phyloP scores from a whole-genome alignment of 495 filamentous ascomycete species.

The Cairneyella variabilis region DNA sequence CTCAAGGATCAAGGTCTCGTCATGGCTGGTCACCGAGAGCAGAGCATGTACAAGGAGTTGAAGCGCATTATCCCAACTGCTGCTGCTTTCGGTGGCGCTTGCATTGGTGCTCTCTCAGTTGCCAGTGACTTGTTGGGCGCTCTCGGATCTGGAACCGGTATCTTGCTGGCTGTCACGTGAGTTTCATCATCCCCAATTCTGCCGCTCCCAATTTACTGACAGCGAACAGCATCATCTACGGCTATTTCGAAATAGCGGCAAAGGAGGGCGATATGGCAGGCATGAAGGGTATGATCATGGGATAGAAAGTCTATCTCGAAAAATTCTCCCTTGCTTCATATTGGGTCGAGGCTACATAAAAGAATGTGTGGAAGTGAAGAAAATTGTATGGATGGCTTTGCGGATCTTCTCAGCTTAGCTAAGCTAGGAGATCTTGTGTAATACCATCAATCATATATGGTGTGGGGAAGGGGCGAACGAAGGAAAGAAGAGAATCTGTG shows the following conservation, averaged over 20 bases:
- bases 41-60: slow-evolving; percentile 99
- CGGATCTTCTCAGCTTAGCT: not conserved
- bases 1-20: slow-evolving; percentile 99
- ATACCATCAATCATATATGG: slow-evolving; percentile 3
- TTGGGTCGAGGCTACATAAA: slow-evolving; percentile 18
- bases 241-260: slow-evolving; percentile 98
- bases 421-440: slow-evolving; percentile 11
- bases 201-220: slow-evolving; percentile 26
- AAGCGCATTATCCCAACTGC: slow-evolving; percentile 99
- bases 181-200: slow-evolving; percentile 34
- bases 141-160: slow-evolving; percentile 95
- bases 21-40: slow-evolving; percentile 99
- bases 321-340: slow-evolving; percentile 15
- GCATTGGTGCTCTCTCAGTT: slow-evolving; percentile 96
- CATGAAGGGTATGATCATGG: slow-evolving; percentile 84
- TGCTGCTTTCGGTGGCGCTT: slow-evolving; percentile 97
- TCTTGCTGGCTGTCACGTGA: slow-evolving; percentile 97
- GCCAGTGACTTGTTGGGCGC: slow-evolving; percentile 94
- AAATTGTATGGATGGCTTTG: not conserved
- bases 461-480: not conserved
- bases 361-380: not conserved
- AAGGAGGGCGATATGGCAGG: slow-evolving; percentile 94
- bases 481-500: too few species aligned
- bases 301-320: slow-evolving; percentile 29
- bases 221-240: slow-evolving; percentile 81